phyloP scores from a whole-genome alignment of 257 asterid species.

The Penstemon barbatus region DNA sequence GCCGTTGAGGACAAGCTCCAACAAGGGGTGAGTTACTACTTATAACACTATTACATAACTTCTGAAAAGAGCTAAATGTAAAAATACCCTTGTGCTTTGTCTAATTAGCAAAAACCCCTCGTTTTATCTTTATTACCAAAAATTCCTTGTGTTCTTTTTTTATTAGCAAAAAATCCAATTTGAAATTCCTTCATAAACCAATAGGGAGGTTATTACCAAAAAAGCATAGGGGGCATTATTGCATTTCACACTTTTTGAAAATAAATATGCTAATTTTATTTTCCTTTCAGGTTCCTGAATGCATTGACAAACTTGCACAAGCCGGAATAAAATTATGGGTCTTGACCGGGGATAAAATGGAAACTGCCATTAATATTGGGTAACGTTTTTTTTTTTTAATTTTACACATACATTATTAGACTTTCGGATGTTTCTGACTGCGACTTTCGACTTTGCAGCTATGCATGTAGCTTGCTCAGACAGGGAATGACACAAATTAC shows the following conservation, averaged over 20 bases:
- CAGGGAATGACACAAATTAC: conserved; percentile 59
- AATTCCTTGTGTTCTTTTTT: too few relatives aligned
- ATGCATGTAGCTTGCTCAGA: conserved; percentile 76
- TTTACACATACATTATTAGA: background rate
- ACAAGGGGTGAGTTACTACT: conserved; percentile 51
- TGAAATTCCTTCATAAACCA: too few relatives aligned
- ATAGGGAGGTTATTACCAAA: too few relatives aligned
- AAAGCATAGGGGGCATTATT: too few relatives aligned
- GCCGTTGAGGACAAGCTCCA: conserved; percentile 83
- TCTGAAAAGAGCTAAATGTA: too few relatives aligned
- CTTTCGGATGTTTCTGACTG: background rate
- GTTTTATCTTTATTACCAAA: too few relatives aligned
- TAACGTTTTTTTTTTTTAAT: conserved; percentile 13
- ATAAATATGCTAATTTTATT: background rate
- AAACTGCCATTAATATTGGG: conserved; percentile 90
- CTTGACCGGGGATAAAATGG: conserved; percentile 93
- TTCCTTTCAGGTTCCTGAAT: conserved; percentile 65
- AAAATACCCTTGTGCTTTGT: too few relatives aligned
- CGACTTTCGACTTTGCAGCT: conserved; percentile 44
- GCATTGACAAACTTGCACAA: conserved; percentile 81
- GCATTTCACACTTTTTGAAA: background rate
- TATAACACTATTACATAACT: background rate
- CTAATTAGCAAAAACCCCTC: too few relatives aligned
- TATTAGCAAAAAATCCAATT: too few relatives aligned
- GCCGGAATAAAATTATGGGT: conserved; percentile 90